Base-by-base conservation (phyloP, 371 early-diverging fungal genomes). In the Syncephalastrum sp. region DNA sequence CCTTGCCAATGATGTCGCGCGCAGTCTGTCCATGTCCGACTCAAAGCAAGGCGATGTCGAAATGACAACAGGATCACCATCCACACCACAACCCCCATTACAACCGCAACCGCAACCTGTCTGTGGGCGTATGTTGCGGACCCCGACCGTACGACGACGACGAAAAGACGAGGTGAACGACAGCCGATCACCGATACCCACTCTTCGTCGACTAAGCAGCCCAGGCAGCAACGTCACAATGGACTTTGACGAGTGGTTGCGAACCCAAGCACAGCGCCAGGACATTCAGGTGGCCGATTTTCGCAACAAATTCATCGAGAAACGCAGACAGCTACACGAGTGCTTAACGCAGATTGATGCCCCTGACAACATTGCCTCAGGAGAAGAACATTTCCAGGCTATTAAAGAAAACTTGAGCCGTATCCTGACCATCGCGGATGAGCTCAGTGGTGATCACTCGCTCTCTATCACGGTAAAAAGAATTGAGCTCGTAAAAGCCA, bases 1-100 rank as follows among this genome's bases (percentile, higher is more conserved):
- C 42, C 51, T 78, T 19, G 79, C 75, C 25, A 75, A 78, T 21
- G 73, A 78, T 44, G 69, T 78, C 51, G 79, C 75, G 15, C 69
- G 75, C 10, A 69, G 72, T 50, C 42, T 78, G 29, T 67, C 75
- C 0, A 56, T 78, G n/a, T 54, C 58, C 1, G 71, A 63, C 53
- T 23, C 50, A 5, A 27, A 45, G 23, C 24, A 45, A 17, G 58
- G 52, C 50, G 64, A 64, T 21, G 50, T 61, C 12, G 61, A 53
- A 21, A 63, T 68, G 64, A 38, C 41, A 21, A 51, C 24, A 38
- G 24, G 23, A 60, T 42, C 47, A 13, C 15, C 27, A 24, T 24
- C 54, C 17, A 16, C 24, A 50, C 53, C 46, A 41, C 54, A 56
- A 50, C 52, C 57, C 48, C 41, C 47, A 3, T 21, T 21, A 21